Evolutionary conservation across 2,329 filamentous ascomycete species (phyloP).

Genomic region (Ophiocordyceps camponoti-saundersi): DNA sequence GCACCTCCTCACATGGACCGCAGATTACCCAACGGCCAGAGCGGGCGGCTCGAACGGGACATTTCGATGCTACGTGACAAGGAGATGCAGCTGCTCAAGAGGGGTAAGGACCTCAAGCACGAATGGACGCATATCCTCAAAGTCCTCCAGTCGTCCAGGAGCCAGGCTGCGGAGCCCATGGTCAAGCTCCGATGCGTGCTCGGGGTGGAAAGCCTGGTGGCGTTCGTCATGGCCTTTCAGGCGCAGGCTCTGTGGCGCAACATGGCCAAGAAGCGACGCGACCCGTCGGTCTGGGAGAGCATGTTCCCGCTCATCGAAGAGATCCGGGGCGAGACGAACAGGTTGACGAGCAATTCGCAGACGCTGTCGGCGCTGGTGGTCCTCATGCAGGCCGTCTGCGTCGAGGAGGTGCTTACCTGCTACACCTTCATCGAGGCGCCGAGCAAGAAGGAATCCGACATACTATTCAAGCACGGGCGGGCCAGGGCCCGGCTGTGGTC

Average conservation of each 20-base stretch:
- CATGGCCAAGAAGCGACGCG: slow-evolving; percentile 24
- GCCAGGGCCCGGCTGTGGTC: slow-evolving; percentile 11
- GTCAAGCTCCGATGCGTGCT: slow-evolving; percentile 24
- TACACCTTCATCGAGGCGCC: slow-evolving; percentile 10
- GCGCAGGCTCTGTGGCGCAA: slow-evolving; percentile 26
- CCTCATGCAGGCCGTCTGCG: slow-evolving; percentile 25
- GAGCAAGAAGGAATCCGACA: slow-evolving; percentile 4
- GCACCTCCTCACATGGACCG: slow-evolving; percentile 13
- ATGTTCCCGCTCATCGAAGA: slow-evolving; percentile 27
- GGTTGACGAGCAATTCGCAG: slow-evolving; percentile 11
- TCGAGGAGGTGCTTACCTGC: slow-evolving; percentile 27
- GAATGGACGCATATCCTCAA: slow-evolving; percentile 1
- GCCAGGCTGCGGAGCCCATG: slow-evolving; percentile 14
- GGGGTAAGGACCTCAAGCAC: slow-evolving; percentile 37
- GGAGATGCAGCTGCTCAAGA: slow-evolving; percentile 16
- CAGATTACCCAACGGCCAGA: slow-evolving; percentile 14
- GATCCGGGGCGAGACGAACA: slow-evolving; percentile 15
- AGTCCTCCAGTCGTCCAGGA: slow-evolving; percentile 3
- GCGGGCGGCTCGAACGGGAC: slow-evolving; percentile 10
- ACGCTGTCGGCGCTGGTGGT: slow-evolving; percentile 24
- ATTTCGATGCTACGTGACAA: slow-evolving; percentile 22
- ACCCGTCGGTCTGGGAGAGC: slow-evolving; percentile 23
- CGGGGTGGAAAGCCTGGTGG: slow-evolving; percentile 30
- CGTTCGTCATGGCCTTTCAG: slow-evolving; percentile 37
- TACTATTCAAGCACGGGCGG: slow-evolving; percentile 11